Evolutionary conservation across 2,329 filamentous ascomycete genomes (phyloP), one percentile per base, ranked within the genome.

Genomic region (Cadophora sp.): DNA sequence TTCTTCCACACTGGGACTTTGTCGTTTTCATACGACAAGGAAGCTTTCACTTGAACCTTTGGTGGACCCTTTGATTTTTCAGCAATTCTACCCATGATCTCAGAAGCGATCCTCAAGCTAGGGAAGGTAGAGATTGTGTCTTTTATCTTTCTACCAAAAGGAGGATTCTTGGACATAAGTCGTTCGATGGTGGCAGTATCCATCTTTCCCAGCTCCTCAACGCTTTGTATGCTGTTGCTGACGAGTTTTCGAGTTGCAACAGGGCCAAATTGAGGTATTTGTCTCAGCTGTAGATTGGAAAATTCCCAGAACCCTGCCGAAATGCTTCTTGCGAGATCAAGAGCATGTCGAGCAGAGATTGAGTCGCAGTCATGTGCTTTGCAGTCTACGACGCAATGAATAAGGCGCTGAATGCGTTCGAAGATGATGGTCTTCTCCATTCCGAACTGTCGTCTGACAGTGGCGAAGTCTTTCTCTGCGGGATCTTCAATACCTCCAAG

Each of bases 281-380:
- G 95, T 68, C 91, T 91, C 74, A 99, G 85, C 72, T 97, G 92
- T 24, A 91, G 83, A 0, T 92, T 87, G 1, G 89, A 91, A 41
- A 91, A 89, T 74, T 99, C 96, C 96, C 94, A 78, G 0, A 84
- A 83, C 1, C 85, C 87, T 1, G 94, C 91, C 24, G 87, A 85
- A 61, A 98, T 80, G 70, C 92, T 93, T 65, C 95, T 85, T 58
- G 91, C 85, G 6, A 98, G 84, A 74, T 95, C 91, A 1, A 98
- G 83, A 6, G 91, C 91, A 68, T 89, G 88, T 33, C 85, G 85
- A 1, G 88, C 84, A 1, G 90, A 85, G 4, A 88, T 78, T 0
- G 92, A 89, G 76, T 98, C 93, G 33, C 71, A 69, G 60, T 84
- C 82, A 48, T 76, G 74, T 9, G 78, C 78, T 70, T 91, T 89